These are phyloP conservation scores for Leptodermis oblonga DNA, from an alignment of 257 asterid species.

Conservation along the genomic window DNA sequence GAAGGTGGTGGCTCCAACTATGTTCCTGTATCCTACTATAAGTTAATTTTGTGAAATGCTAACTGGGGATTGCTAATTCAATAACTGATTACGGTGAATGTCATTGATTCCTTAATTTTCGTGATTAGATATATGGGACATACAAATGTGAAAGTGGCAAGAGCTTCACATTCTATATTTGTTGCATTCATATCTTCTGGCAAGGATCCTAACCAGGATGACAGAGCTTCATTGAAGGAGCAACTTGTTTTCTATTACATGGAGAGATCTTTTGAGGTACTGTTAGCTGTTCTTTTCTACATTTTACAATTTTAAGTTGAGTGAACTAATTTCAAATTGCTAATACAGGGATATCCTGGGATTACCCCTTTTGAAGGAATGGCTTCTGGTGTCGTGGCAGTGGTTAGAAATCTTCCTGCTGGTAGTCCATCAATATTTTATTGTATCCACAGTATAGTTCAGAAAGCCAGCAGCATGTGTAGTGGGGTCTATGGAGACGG, in stretches of 20 bases:
- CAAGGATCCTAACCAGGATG: slow-evolving; percentile 55
- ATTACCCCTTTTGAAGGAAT: slow-evolving; percentile 82
- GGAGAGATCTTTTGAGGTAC: slow-evolving; percentile 82
- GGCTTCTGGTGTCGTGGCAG: slow-evolving; percentile 90
- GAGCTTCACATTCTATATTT: slow-evolving; percentile 82
- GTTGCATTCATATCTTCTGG: slow-evolving; percentile 82
- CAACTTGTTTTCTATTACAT: slow-evolving; percentile 84
- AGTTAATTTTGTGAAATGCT: slow-evolving; percentile 15
- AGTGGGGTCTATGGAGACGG: slow-evolving; percentile 29
- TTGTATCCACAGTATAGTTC: slow-evolving; percentile 62
- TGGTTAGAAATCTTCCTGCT: slow-evolving; percentile 92
- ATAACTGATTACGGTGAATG: slow-evolving; percentile 7
- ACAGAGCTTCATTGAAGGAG: slow-evolving; percentile 73
- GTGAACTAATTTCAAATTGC: background rate
- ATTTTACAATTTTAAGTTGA: slow-evolving; percentile 10
- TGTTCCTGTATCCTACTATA: slow-evolving; percentile 83
- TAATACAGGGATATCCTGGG: slow-evolving; percentile 66
- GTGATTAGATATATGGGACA: slow-evolving; percentile 79
- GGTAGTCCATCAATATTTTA: slow-evolving; percentile 79
- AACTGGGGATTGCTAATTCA: slow-evolving; percentile 10
- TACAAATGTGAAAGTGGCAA: slow-evolving; percentile 75
- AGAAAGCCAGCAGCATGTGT: slow-evolving; percentile 57
- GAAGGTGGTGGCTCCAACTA: slow-evolving; percentile 71
- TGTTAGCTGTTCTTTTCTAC: slow-evolving; percentile 16
- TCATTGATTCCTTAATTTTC: slow-evolving; percentile 31